These are phyloP conservation scores for Talaromyces amestolkiae DNA, from an alignment of 2,329 filamentous ascomycete species.

Conservation along the genomic window DNA sequence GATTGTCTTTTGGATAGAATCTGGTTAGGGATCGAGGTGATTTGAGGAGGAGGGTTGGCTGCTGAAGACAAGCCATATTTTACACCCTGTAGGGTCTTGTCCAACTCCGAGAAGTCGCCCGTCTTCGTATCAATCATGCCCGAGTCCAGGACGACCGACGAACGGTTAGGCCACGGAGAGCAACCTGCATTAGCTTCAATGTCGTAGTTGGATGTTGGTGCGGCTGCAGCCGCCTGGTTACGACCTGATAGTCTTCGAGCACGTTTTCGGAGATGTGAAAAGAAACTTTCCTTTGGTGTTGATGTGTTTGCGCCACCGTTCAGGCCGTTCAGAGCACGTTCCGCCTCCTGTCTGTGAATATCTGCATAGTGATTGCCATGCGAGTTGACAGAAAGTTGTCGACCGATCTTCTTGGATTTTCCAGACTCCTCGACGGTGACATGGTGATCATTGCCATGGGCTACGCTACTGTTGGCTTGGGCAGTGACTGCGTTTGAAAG, in stretches of 20 bases:
- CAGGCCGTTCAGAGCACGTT: conserved; percentile 82
- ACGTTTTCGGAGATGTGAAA: conserved; percentile 92
- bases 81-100: conserved; percentile 60
- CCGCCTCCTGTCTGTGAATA: conserved; percentile 83
- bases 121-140: conserved; percentile 46
- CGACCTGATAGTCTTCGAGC: conserved; percentile 89
- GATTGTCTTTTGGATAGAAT: conserved; percentile 38
- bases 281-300: conserved; percentile 92
- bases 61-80: conserved; percentile 56
- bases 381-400: conserved; percentile 88
- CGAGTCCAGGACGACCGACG: conserved; percentile 74
- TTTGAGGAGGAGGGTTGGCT: conserved; percentile 37
- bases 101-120: conserved; percentile 59
- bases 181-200: conserved; percentile 91
- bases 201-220: conserved; percentile 68
- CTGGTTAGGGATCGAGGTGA: conserved; percentile 32
- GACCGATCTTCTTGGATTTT: conserved; percentile 85
- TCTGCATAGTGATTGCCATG: conserved; percentile 92
- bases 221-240: conserved; percentile 78
- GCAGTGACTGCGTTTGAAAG: conserved; percentile 90
- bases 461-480: conserved; percentile 69
- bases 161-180: conserved; percentile 82
- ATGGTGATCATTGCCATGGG: conserved; percentile 52
- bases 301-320: conserved; percentile 72
- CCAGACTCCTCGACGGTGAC: conserved; percentile 46